Evolutionary conservation across 345 rosid species (phyloP).

Genomic region (Mercurialis annua): DNA sequence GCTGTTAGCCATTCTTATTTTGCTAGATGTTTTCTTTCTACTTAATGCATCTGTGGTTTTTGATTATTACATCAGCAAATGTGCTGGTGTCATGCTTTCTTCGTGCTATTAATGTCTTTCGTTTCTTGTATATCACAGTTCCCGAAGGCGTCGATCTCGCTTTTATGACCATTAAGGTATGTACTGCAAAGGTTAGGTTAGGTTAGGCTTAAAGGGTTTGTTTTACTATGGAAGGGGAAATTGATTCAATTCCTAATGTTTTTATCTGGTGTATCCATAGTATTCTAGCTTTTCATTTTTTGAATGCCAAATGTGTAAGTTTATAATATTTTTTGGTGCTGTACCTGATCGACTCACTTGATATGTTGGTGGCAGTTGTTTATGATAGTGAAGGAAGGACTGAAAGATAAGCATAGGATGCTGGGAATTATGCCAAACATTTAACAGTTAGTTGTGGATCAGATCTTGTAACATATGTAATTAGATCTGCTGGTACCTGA

Average conservation of each 20-base stretch:
- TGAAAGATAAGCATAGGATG: conserved; percentile 5
- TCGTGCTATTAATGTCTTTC: conserved; percentile 8
- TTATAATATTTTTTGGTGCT: not conserved
- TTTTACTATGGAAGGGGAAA: not conserved
- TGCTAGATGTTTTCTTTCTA: not conserved
- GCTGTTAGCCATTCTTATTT: not conserved
- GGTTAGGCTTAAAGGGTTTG: not conserved
- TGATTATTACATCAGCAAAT: not conserved
- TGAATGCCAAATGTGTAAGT: not conserved
- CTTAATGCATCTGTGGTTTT: too few relatives aligned
- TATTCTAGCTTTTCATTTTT: not conserved
- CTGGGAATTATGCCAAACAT: conserved; percentile 12
- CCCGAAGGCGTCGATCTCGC: conserved; percentile 70
- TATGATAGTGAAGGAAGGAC: conserved; percentile 12
- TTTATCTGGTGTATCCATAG: not conserved
- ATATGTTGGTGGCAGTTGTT: conserved; percentile 20
- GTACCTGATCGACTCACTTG: not conserved
- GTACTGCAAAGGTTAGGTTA: conserved; percentile 5
- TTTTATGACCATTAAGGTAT: conserved; percentile 66
- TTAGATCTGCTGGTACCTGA: conserved; percentile 21
- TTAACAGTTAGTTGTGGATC: conserved; percentile 20
- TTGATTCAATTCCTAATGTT: not conserved
- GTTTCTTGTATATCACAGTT: conserved; percentile 44
- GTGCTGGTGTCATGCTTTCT: conserved; percentile 6
- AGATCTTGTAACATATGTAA: conserved; percentile 22